Evolutionary conservation across 345 rosid species (phyloP).

Genomic region (Nephelium lappaceum): DNA sequence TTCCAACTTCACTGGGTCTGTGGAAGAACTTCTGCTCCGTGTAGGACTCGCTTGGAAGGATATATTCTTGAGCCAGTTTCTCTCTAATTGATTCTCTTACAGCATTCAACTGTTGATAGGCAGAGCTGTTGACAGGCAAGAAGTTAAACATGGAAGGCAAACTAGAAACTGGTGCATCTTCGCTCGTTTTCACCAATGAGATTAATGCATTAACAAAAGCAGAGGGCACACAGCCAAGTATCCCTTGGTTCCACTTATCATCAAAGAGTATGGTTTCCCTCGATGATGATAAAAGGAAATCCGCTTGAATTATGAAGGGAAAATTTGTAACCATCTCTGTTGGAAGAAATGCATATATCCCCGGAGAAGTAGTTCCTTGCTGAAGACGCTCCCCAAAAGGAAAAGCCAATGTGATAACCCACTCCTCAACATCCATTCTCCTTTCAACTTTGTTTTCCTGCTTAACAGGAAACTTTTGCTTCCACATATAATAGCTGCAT

Average conservation of each 20-base stretch:
- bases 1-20: slow-evolving; percentile 56
- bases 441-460: slow-evolving; percentile 56
- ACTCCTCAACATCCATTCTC: slow-evolving; percentile 69
- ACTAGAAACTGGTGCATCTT: slow-evolving; percentile 52
- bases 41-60: slow-evolving; percentile 61
- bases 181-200: slow-evolving; percentile 50
- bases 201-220: slow-evolving; percentile 67
- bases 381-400: slow-evolving; percentile 61
- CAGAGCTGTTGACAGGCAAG: slow-evolving; percentile 57
- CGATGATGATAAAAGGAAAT: slow-evolving; percentile 69
- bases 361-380: slow-evolving; percentile 52
- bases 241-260: slow-evolving; percentile 77
- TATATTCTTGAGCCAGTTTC: slow-evolving; percentile 40
- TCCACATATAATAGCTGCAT: slow-evolving; percentile 72
- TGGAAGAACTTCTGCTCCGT: slow-evolving; percentile 58
- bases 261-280: slow-evolving; percentile 69
- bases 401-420: slow-evolving; percentile 74
- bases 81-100: slow-evolving; percentile 46
- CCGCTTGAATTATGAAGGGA: slow-evolving; percentile 72
- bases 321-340: slow-evolving; percentile 74
- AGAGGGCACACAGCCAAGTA: slow-evolving; percentile 56
- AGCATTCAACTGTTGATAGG: slow-evolving; percentile 35
- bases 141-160: slow-evolving; percentile 54
- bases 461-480: slow-evolving; percentile 66
- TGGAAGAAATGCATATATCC: slow-evolving; percentile 76